phyloP scores from a whole-genome alignment of 2,329 filamentous ascomycete species.

The Pseudopithomyces maydicus region DNA sequence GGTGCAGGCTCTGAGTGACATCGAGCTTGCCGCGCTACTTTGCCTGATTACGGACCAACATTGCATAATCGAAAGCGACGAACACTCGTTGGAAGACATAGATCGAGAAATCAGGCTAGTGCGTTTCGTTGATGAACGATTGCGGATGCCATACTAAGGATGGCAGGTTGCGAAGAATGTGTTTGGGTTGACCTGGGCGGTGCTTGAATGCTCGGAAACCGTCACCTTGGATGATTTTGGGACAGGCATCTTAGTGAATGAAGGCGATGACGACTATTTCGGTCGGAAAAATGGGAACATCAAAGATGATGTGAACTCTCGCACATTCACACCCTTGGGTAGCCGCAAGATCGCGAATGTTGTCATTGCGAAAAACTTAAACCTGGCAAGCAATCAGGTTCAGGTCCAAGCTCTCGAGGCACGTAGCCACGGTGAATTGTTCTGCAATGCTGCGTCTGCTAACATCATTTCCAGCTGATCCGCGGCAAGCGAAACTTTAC shows the following conservation, averaged over 20 bases:
- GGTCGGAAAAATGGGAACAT: slow-evolving; percentile 12
- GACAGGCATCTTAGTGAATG: slow-evolving; percentile 65
- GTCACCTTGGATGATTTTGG: slow-evolving; percentile 85
- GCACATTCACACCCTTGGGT: slow-evolving; percentile 47
- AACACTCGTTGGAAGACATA: slow-evolving; percentile 67
- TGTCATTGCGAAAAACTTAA: slow-evolving; percentile 79
- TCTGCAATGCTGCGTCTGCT: slow-evolving; percentile 36
- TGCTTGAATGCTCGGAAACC: slow-evolving; percentile 73
- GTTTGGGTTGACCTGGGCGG: slow-evolving; percentile 72
- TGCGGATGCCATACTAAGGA: slow-evolving; percentile 10
- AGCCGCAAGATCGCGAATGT: slow-evolving; percentile 74
- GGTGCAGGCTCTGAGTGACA: slow-evolving; percentile 79
- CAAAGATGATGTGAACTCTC: slow-evolving; percentile 23
- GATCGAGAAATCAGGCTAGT: slow-evolving; percentile 75
- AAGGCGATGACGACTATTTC: slow-evolving; percentile 31
- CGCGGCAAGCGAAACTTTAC: slow-evolving; percentile 79
- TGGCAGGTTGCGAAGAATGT: slow-evolving; percentile 67
- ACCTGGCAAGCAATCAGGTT: slow-evolving; percentile 72
- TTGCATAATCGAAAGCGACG: slow-evolving; percentile 80
- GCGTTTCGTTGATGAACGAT: slow-evolving; percentile 17
- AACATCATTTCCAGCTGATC: slow-evolving; percentile 66
- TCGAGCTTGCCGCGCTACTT: slow-evolving; percentile 84
- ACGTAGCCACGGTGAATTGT: not conserved
- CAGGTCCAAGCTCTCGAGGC: slow-evolving; percentile 79
- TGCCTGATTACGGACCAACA: slow-evolving; percentile 83